phyloP scores from a whole-genome alignment of 148 eudicot species.

The Rhododendron molle region DNA sequence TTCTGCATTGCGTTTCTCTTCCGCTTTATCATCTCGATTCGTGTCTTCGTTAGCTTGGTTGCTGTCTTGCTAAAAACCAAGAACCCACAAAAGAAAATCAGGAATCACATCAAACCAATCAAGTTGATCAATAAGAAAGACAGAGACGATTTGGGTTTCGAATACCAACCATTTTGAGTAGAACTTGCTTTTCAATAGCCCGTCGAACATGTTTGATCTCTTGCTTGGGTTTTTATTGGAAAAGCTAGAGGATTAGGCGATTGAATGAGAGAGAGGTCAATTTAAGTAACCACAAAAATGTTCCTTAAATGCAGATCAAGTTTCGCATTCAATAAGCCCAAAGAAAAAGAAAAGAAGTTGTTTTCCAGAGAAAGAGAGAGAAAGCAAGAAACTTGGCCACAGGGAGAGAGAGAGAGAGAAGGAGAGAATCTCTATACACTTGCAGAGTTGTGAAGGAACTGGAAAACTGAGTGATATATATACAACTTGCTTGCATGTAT shows the following conservation, averaged over 20 bases:
- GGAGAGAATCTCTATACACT: not conserved
- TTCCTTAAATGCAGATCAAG: conserved; percentile 14
- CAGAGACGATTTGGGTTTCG: not conserved
- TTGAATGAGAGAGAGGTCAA: not conserved
- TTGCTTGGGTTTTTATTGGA: not conserved
- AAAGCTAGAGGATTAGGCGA: not conserved
- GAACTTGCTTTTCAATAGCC: conserved; percentile 53
- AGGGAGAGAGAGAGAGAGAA: not conserved
- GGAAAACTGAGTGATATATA: not conserved
- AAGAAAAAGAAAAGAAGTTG: conserved; percentile 14
- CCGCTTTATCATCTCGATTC: conserved; percentile 61
- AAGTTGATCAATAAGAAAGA: not conserved
- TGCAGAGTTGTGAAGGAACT: not conserved
- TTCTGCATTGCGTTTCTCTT: conserved; percentile 78
- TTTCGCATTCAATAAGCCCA: conserved; percentile 4
- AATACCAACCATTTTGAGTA: conserved; percentile 50
- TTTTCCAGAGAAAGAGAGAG: not conserved
- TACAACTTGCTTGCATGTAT: not conserved
- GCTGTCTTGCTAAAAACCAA: conserved; percentile 53
- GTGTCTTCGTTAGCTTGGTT: conserved; percentile 39
- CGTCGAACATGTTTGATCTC: conserved; percentile 46
- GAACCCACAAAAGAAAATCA: not conserved
- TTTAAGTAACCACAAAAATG: not conserved
- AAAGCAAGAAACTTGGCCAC: not conserved
- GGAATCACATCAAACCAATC: not conserved